These are phyloP conservation scores for Boletellus ananiceps DNA, from an alignment of 768 basidiomycete genomes.

Conservation along the genomic window DNA sequence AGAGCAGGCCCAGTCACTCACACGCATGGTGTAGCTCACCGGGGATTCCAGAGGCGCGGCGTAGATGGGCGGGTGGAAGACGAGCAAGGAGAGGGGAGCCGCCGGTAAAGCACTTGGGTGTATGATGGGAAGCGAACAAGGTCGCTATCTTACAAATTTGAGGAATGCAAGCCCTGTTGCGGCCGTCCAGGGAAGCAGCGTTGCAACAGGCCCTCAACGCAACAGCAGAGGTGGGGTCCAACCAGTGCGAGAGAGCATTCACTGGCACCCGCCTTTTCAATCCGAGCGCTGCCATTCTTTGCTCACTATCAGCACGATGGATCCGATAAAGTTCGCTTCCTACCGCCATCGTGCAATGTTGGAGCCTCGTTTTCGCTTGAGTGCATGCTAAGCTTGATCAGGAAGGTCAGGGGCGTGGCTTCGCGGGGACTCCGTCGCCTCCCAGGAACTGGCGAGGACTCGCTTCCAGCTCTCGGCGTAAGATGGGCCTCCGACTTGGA, in stretches of 20 bases:
- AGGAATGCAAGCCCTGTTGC: no score
- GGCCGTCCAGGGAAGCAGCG: no score
- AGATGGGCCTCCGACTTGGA: no score
- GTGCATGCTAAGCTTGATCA: neutral
- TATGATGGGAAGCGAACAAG: neutral
- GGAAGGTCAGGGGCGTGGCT: slow-evolving; percentile 1
- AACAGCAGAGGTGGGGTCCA: no score
- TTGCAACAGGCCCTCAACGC: no score
- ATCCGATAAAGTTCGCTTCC: neutral
- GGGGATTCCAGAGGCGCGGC: neutral
- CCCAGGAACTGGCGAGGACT: no score
- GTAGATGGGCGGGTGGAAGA: neutral
- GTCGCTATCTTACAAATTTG: neutral
- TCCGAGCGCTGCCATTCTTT: neutral
- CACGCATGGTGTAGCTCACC: slow-evolving; percentile 2
- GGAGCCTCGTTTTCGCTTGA: neutral
- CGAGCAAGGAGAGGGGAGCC: neutral
- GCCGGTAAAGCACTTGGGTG: neutral
- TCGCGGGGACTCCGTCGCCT: no score
- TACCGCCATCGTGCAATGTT: neutral
- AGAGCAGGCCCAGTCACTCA: neutral
- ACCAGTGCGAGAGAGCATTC: no score
- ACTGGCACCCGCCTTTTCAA: no score
- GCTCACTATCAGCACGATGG: neutral
- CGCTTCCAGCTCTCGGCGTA: no score